These are phyloP conservation scores for Filosporella fistucella DNA, from an alignment of 495 filamentous ascomycete genomes.

Conservation along the genomic window DNA sequence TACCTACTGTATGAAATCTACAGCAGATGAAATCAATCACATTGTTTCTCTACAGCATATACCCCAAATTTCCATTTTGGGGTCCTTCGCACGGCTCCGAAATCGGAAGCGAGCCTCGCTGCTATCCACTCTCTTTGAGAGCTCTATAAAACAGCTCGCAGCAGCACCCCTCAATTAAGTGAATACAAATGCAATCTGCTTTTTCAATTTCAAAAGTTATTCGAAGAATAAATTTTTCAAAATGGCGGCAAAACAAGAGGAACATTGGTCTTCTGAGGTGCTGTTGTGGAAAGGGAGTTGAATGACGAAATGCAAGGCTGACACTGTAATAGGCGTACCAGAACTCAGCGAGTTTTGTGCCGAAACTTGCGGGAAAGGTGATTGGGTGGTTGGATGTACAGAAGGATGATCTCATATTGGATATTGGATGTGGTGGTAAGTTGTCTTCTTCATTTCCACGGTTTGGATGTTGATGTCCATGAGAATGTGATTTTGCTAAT, in stretches of 20 bases:
- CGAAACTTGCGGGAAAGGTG: slow-evolving; percentile 62
- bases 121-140: no score
- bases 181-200: no score
- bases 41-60: no score
- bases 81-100: no score
- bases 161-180: no score
- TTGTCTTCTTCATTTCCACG: not conserved
- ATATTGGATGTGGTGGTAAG: slow-evolving; percentile 68
- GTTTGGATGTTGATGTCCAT: not conserved
- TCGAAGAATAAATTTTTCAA: no score
- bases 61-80: no score
- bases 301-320: not conserved
- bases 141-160: no score
- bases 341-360: slow-evolving; percentile 66
- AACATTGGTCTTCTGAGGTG: slow-evolving; percentile 59
- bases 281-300: not conserved
- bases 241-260: slow-evolving; percentile 21
- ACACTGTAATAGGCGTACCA: slow-evolving; percentile 48
- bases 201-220: no score
- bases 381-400: slow-evolving; percentile 58
- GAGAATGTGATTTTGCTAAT: not conserved
- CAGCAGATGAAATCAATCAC: no score
- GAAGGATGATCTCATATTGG: slow-evolving; percentile 58
- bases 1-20: no score
- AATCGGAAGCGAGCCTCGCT: not conserved